phyloP scores from a whole-genome alignment of 2,329 filamentous ascomycete species.

The Pseudophaeomoniella oleicola region DNA sequence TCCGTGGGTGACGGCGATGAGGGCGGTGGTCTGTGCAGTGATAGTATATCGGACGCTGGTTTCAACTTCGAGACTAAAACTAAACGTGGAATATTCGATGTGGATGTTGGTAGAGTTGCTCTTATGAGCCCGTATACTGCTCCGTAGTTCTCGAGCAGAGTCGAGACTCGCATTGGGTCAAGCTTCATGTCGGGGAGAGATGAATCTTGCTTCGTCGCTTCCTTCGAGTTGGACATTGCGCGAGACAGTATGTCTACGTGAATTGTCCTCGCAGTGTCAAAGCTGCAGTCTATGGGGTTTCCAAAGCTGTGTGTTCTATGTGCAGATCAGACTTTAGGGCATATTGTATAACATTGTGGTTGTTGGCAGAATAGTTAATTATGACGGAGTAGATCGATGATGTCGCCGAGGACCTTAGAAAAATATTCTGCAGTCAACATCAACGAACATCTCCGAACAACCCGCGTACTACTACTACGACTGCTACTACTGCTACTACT shows the following conservation, averaged over 20 bases:
- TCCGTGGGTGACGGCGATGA: slow-evolving; percentile 9
- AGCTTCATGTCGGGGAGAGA: neutral
- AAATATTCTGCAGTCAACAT: too few species aligned
- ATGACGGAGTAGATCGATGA: too few species aligned
- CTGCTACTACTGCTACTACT: too few species aligned
- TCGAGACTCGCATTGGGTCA: neutral
- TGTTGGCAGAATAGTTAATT: too few species aligned
- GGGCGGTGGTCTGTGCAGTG: slow-evolving; percentile 51
- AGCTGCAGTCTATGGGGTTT: neutral
- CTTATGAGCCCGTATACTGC: neutral
- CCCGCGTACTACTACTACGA: too few species aligned
- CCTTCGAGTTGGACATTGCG: neutral
- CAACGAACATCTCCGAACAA: too few species aligned
- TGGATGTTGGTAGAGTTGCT: neutral
- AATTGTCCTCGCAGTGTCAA: neutral
- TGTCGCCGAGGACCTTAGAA: too few species aligned
- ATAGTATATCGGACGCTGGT: slow-evolving; percentile 77
- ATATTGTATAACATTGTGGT: too few species aligned
- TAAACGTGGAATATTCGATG: slow-evolving; percentile 38
- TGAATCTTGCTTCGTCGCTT: neutral
- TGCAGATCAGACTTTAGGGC: too few species aligned
- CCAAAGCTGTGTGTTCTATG: neutral
- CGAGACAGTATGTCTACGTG: neutral
- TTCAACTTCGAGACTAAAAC: slow-evolving; percentile 96
- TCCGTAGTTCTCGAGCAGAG: neutral